These are phyloP conservation scores for Pichia sp. DNA, from an alignment of 1,139 yeast species.

Conservation along the genomic window DNA sequence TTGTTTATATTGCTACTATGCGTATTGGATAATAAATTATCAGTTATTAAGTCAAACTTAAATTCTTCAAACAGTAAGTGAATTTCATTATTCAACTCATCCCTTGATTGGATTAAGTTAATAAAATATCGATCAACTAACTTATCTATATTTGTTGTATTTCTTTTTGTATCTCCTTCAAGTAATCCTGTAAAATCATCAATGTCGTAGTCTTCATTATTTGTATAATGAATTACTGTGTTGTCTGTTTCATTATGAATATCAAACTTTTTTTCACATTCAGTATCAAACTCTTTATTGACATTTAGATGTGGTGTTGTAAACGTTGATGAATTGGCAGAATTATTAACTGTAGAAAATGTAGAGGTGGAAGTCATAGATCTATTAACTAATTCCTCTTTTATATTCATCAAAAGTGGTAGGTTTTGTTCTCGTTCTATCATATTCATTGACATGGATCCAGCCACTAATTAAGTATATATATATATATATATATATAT, in stretches of 20 bases:
- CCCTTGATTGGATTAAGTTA: neutral
- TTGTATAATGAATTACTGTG: conserved; percentile 7
- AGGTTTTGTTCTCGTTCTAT: neutral
- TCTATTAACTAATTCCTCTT: neutral
- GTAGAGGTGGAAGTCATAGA: neutral
- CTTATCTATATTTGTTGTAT: neutral
- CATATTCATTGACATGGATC: neutral
- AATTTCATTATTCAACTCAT: conserved; percentile 2
- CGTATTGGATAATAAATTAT: conserved; percentile 8
- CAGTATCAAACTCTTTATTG: neutral
- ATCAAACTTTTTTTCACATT: neutral
- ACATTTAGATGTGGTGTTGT: conserved; percentile 3
- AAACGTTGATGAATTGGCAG: neutral
- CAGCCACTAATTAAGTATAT: neutral
- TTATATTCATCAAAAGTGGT: neutral
- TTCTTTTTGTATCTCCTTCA: conserved; percentile 1
- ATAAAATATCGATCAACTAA: neutral
- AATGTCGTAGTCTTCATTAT: neutral
- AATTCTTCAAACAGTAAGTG: conserved; percentile 20
- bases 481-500: too few relatives aligned
- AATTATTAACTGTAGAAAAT: neutral
- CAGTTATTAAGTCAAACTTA: conserved; percentile 26
- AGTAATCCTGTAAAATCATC: neutral
- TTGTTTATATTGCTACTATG: neutral
- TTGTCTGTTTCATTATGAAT: conserved; percentile 3